Evolutionary conservation across 495 filamentous ascomycete species (phyloP).

Genomic region (Podospora anserina): DNA sequence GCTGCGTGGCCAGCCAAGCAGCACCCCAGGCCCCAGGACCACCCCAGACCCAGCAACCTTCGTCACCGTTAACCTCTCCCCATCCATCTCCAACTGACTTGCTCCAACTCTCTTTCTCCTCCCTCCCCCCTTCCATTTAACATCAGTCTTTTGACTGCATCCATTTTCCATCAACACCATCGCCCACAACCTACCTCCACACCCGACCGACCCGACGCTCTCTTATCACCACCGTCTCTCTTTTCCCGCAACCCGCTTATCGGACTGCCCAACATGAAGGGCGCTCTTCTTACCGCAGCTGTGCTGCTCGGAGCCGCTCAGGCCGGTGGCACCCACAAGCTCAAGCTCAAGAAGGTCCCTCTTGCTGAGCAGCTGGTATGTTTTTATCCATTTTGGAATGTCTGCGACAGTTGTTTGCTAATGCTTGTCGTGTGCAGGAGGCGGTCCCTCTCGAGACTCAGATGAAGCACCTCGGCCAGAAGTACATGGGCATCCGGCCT

Average conservation of each 20-base stretch:
- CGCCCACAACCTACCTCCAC: background rate
- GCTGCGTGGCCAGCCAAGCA: constrained; percentile 13
- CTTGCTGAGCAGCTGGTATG: constrained; percentile 87
- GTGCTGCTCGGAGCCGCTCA: constrained; percentile 78
- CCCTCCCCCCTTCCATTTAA: background rate
- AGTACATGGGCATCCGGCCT: constrained; percentile 87
- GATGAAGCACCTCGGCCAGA: constrained; percentile 76
- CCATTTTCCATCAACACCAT: constrained; percentile 3
- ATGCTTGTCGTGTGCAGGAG: constrained; percentile 48
- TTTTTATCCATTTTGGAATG: background rate
- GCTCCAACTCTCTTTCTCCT: background rate
- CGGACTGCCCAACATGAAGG: constrained; percentile 68
- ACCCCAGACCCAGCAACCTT: background rate
- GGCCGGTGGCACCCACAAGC: constrained; percentile 82
- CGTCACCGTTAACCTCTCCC: constrained; percentile 5
- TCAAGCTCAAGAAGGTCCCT: constrained; percentile 96
- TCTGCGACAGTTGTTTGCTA: constrained; percentile 5
- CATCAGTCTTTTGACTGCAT: background rate
- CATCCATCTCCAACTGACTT: background rate
- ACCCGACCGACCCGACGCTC: background rate
- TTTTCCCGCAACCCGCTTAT: constrained; percentile 6
- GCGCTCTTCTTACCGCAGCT: constrained; percentile 67
- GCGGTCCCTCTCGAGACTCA: constrained; percentile 77
- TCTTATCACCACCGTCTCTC: constrained; percentile 4
- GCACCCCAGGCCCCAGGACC: background rate